phyloP scores from a whole-genome alignment of 2,329 filamentous ascomycete genomes.

The Colletotrichum chlorophyti region DNA sequence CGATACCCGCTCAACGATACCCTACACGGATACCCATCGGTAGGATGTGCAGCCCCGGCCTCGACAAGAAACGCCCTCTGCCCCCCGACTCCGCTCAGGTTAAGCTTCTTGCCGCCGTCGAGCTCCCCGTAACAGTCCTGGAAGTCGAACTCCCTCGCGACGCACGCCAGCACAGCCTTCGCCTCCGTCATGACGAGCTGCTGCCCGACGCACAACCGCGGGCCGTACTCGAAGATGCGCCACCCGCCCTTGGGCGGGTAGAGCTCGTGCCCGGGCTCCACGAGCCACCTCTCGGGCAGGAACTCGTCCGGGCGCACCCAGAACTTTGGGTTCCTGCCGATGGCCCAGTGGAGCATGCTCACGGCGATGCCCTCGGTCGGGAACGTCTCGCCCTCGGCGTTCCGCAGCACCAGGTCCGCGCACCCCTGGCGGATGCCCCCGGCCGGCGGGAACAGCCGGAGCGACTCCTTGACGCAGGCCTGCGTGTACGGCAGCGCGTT shows the following conservation, averaged over 20 bases:
- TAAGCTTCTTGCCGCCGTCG: slow-evolving; percentile 12
- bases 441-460: slow-evolving; percentile 60
- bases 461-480: slow-evolving; percentile 61
- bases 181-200: slow-evolving; percentile 55
- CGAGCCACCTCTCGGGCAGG: slow-evolving; percentile 54
- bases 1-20: slow-evolving; percentile 12
- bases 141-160: slow-evolving; percentile 52
- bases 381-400: slow-evolving; percentile 50
- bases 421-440: slow-evolving; percentile 48
- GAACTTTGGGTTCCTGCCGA: slow-evolving; percentile 46
- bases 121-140: slow-evolving; percentile 23
- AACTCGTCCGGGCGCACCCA: slow-evolving; percentile 54
- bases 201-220: slow-evolving; percentile 53
- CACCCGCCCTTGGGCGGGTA: slow-evolving; percentile 47
- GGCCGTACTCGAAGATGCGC: slow-evolving; percentile 57
- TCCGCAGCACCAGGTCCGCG: slow-evolving; percentile 45
- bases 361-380: slow-evolving; percentile 52
- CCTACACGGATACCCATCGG: slow-evolving; percentile 23
- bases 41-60: slow-evolving; percentile 26
- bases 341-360: slow-evolving; percentile 43
- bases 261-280: slow-evolving; percentile 23
- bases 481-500: slow-evolving; percentile 59
- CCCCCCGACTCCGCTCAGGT: slow-evolving; percentile 17
- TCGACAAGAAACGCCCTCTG: slow-evolving; percentile 26
- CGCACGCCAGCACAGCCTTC: slow-evolving; percentile 53